phyloP scores from a whole-genome alignment of 768 basidiomycete genomes.

The Leucocoprinus sp. region DNA sequence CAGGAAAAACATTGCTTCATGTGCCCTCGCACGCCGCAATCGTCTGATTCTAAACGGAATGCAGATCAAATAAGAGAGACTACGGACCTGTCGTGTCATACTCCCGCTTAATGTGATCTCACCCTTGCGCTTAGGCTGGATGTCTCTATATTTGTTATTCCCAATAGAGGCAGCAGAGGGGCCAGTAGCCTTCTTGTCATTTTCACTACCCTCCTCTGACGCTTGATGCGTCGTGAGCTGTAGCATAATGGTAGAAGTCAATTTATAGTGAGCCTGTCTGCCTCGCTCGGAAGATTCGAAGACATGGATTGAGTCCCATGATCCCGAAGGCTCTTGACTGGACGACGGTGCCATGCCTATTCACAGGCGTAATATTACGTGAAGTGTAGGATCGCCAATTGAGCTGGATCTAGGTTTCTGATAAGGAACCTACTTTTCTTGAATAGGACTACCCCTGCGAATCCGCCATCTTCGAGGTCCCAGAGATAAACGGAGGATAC shows the following conservation, averaged over 20 bases:
- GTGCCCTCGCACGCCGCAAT: neutral
- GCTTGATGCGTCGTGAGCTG: conserved; percentile 55
- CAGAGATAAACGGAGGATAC: conserved; percentile 95
- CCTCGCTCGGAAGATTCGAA: conserved; percentile 93
- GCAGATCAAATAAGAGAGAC: neutral
- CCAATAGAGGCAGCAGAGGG: conserved; percentile 13
- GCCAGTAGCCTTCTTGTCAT: conserved; percentile 23
- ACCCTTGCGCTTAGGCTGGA: conserved; percentile 38
- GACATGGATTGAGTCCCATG: conserved; percentile 98
- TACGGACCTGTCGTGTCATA: conserved; percentile 89
- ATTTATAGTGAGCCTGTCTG: conserved; percentile 90
- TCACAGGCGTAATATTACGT: conserved; percentile 2
- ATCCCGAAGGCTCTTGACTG: conserved; percentile 62
- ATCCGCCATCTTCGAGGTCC: conserved; percentile 95
- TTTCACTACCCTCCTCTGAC: conserved; percentile 25
- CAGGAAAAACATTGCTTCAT: neutral
- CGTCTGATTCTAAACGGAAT: neutral
- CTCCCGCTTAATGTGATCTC: conserved; percentile 86
- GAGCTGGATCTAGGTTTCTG: neutral
- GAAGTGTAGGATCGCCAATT: neutral
- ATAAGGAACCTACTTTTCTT: conserved; percentile 71
- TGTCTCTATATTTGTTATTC: conserved; percentile 5
- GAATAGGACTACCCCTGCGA: conserved; percentile 92
- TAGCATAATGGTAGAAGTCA: conserved; percentile 96
- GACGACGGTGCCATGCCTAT: conserved; percentile 53